Conservation (phyloP, 1,139 yeast genomes). For the Pichia sp. region DNA sequence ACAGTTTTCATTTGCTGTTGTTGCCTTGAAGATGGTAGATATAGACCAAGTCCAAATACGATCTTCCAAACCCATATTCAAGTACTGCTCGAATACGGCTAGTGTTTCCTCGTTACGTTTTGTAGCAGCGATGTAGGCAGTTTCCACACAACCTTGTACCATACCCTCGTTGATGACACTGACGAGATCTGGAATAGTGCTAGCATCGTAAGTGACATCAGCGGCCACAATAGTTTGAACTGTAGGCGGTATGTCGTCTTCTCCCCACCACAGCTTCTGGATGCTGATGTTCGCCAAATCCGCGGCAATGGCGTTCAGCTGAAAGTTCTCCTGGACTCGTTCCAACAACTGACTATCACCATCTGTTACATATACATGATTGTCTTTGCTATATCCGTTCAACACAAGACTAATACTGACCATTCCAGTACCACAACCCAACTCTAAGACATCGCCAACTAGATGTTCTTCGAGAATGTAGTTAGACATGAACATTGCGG, state of each 20-base stretch:
- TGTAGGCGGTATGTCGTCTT: conserved; percentile 31
- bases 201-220: conserved; percentile 76
- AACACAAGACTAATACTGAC: conserved; percentile 48
- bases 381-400: conserved; percentile 12
- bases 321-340: conserved; percentile 37
- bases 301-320: conserved; percentile 31
- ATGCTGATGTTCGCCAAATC: conserved; percentile 21
- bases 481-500: conserved; percentile 61
- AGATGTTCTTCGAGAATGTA: conserved; percentile 27
- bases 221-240: conserved; percentile 61
- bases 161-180: conserved; percentile 34
- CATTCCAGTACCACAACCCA: conserved; percentile 92
- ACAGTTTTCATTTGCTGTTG: too few relatives aligned
- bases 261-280: conserved; percentile 56
- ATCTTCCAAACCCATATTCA: conserved; percentile 24
- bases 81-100: conserved; percentile 39
- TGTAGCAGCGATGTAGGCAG: conserved; percentile 62
- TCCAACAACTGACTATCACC: conserved; percentile 66
- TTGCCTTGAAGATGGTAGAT: not conserved
- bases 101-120: conserved; percentile 57
- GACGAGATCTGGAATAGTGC: conserved; percentile 49
- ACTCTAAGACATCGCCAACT: conserved; percentile 36
- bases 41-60: not conserved
- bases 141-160: conserved; percentile 16
- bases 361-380: conserved; percentile 54